These are phyloP conservation scores for Batrachochytrium dendrobatidis DNA, from an alignment of 371 early-diverging fungal species.

Conservation along the genomic window DNA sequence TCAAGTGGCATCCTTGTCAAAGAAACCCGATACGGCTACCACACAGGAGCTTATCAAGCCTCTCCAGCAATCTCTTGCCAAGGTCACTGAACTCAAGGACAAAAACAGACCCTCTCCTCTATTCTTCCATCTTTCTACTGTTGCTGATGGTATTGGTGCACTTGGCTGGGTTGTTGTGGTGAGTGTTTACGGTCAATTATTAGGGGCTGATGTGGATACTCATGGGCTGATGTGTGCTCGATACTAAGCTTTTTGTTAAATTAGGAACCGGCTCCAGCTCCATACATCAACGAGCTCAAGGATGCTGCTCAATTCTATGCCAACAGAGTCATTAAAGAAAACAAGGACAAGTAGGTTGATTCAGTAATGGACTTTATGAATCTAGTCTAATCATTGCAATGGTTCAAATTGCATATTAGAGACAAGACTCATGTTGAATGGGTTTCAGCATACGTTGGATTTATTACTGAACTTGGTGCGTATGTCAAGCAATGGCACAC, in stretches of 20 bases:
- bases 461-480: constrained; percentile 64
- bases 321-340: constrained; percentile 84
- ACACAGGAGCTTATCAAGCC: constrained; percentile 61
- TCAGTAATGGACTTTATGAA: background rate
- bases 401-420: constrained; percentile 32
- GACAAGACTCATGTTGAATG: constrained; percentile 78
- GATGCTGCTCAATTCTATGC: constrained; percentile 87
- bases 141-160: constrained; percentile 84
- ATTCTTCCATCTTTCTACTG: constrained; percentile 73
- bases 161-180: constrained; percentile 89
- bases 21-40: constrained; percentile 66
- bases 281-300: constrained; percentile 81
- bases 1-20: constrained; percentile 57
- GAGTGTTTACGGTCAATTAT: no score
- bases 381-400: background rate
- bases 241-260: background rate
- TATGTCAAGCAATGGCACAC: constrained; percentile 87
- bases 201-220: no score
- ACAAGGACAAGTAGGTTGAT: constrained; percentile 70
- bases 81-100: constrained; percentile 62
- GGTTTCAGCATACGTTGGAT: constrained; percentile 58
- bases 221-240: no score
- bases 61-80: constrained; percentile 59
- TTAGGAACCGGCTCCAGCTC: constrained; percentile 81
- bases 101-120: constrained; percentile 63